These are phyloP conservation scores for Chaetomium cochliodes DNA, from an alignment of 495 filamentous ascomycete species.

Conservation along the genomic window DNA sequence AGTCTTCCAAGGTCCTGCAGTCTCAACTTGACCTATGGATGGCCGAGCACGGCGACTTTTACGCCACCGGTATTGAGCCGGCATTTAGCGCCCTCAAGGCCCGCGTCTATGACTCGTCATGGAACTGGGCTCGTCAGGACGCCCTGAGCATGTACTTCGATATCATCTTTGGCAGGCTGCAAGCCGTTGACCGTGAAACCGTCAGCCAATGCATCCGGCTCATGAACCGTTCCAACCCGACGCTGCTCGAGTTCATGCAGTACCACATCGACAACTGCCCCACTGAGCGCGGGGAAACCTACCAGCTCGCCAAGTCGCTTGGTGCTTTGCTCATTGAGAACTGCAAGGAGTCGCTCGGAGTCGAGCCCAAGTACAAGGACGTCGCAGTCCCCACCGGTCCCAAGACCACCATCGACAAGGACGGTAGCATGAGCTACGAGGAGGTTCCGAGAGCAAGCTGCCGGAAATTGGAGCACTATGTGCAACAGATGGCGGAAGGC, in stretches of 20 bases:
- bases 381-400: slow-evolving; percentile 89
- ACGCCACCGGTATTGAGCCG: slow-evolving; percentile 90
- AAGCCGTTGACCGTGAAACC: slow-evolving; percentile 93
- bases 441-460: slow-evolving; percentile 86
- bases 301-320: slow-evolving; percentile 93
- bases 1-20: slow-evolving; percentile 82
- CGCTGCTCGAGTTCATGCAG: slow-evolving; percentile 97
- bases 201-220: slow-evolving; percentile 97
- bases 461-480: slow-evolving; percentile 97
- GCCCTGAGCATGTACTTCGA: slow-evolving; percentile 98
- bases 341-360: slow-evolving; percentile 84
- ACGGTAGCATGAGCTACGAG: slow-evolving; percentile 84
- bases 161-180: slow-evolving; percentile 93
- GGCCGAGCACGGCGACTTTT: slow-evolving; percentile 92
- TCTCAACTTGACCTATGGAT: slow-evolving; percentile 93
- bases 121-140: slow-evolving; percentile 99
- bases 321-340: slow-evolving; percentile 94
- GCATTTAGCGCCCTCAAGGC: slow-evolving; percentile 91
- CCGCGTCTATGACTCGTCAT: slow-evolving; percentile 94
- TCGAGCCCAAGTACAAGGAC: slow-evolving; percentile 90
- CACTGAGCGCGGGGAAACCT: slow-evolving; percentile 93
- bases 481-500: slow-evolving; percentile 97
- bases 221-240: slow-evolving; percentile 98
- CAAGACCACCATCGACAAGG: slow-evolving; percentile 81
- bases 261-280: slow-evolving; percentile 99